phyloP scores from a whole-genome alignment of 2,329 filamentous ascomycete species.

The Ophiocordyceps polyrhachis-furcata region DNA sequence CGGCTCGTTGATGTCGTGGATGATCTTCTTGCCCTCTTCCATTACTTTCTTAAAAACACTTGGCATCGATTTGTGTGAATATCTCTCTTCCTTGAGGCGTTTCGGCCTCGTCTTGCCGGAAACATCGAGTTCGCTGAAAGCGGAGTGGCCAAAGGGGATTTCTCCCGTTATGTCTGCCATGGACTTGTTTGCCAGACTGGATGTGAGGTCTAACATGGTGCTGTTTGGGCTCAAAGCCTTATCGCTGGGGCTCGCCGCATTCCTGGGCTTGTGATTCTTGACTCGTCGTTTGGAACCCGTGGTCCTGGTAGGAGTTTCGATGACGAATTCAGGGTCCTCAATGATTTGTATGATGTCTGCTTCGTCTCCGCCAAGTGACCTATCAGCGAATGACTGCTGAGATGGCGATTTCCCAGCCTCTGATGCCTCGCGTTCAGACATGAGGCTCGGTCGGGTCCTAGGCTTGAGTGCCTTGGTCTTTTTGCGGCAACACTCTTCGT shows the following conservation, averaged over 20 bases:
- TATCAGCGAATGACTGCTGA: constrained; percentile 5
- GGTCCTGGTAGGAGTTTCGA: constrained; percentile 20
- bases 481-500: neutral
- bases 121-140: constrained; percentile 46
- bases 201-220: constrained; percentile 14
- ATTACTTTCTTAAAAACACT: constrained; percentile 47
- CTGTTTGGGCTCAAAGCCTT: constrained; percentile 10
- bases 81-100: constrained; percentile 29
- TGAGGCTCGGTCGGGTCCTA: neutral
- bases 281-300: constrained; percentile 11
- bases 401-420: constrained; percentile 10
- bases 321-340: constrained; percentile 18
- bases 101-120: constrained; percentile 24
- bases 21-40: constrained; percentile 44
- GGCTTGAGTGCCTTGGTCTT: neutral
- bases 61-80: constrained; percentile 38
- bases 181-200: constrained; percentile 26
- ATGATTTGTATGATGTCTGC: constrained; percentile 12
- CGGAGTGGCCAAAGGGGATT: constrained; percentile 45
- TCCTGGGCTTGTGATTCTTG: constrained; percentile 10
- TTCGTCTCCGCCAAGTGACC: constrained; percentile 3
- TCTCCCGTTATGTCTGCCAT: constrained; percentile 36
- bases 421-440: constrained; percentile 5
- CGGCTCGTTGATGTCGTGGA: constrained; percentile 40
- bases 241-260: constrained; percentile 10